phyloP scores from a whole-genome alignment of 1,284 basidiomycete genomes.

The Ustilago hordei region DNA sequence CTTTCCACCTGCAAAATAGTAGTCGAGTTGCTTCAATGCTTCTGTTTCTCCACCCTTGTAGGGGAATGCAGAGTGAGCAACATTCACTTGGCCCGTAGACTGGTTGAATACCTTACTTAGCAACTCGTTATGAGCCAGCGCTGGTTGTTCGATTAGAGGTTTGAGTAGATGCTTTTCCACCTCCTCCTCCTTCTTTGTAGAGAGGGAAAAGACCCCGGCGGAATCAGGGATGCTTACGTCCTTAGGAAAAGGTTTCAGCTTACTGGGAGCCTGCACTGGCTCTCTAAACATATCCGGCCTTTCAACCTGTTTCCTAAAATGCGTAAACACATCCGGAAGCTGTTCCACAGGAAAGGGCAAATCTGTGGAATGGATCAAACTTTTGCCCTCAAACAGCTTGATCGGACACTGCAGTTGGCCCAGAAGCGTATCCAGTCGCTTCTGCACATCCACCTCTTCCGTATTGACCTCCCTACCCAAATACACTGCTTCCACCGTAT shows the following conservation, averaged over 20 bases:
- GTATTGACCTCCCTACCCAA: slow-evolving; percentile 71
- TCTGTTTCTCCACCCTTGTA: slow-evolving; percentile 62
- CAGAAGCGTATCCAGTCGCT: slow-evolving; percentile 24
- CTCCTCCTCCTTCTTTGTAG: slow-evolving; percentile 12
- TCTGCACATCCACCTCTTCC: slow-evolving; percentile 57
- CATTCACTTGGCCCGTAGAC: neutral
- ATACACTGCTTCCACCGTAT: slow-evolving; percentile 71
- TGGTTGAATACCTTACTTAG: slow-evolving; percentile 23
- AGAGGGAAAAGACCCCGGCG: slow-evolving; percentile 36
- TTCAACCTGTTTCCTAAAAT: slow-evolving; percentile 63
- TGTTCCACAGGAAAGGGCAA: slow-evolving; percentile 55
- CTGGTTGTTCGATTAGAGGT: slow-evolving; percentile 51
- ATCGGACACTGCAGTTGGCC: slow-evolving; percentile 18
- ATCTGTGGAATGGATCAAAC: slow-evolving; percentile 39
- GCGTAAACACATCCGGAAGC: slow-evolving; percentile 63
- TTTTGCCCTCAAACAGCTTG: slow-evolving; percentile 41
- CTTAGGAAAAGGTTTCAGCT: slow-evolving; percentile 53
- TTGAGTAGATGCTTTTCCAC: slow-evolving; percentile 47
- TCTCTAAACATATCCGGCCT: slow-evolving; percentile 44
- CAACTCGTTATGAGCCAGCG: slow-evolving; percentile 35
- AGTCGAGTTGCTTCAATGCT: slow-evolving; percentile 49
- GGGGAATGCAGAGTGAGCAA: slow-evolving; percentile 53
- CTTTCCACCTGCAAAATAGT: slow-evolving; percentile 45
- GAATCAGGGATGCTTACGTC: slow-evolving; percentile 22
- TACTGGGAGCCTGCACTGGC: slow-evolving; percentile 43